A percentile compares a stretch with the other conserved stretches of the same genome.
These are phyloP conservation scores for Thuja plicata DNA, from an alignment of 83 land plant species.

Conservation along the genomic window DNA sequence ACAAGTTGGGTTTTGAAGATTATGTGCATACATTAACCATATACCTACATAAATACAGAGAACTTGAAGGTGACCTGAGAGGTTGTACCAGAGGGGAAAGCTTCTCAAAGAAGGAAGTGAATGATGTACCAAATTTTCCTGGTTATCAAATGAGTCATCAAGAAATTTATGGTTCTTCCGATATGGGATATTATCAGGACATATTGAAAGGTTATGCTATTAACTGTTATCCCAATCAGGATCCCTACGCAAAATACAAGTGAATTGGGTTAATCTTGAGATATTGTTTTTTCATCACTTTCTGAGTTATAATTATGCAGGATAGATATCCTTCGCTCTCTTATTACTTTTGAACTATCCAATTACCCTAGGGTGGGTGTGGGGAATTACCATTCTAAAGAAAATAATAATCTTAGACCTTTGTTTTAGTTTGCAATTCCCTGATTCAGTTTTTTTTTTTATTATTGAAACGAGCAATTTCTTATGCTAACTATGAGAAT, in stretches of 20 bases:
- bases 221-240: neutral
- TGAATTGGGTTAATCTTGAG: neutral
- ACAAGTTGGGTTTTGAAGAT: neutral
- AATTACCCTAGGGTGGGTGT: neutral
- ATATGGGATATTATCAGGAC: conserved; percentile 5
- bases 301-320: neutral
- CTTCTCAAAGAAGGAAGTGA: neutral
- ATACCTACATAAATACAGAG: neutral
- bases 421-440: neutral
- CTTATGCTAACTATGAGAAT: neutral
- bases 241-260: neutral
- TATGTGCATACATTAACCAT: neutral
- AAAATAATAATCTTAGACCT: neutral
- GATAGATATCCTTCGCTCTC: neutral
- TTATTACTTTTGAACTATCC: neutral
- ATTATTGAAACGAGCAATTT: neutral
- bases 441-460: neutral
- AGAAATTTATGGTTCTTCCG: neutral
- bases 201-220: neutral
- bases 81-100: conserved; percentile 3
- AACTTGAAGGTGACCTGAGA: neutral
- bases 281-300: neutral
- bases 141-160: neutral
- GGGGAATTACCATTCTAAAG: neutral
- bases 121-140: neutral